These are phyloP conservation scores for Diversispora epigaea DNA, from an alignment of 192 early-diverging fungal genomes.

Conservation along the genomic window DNA sequence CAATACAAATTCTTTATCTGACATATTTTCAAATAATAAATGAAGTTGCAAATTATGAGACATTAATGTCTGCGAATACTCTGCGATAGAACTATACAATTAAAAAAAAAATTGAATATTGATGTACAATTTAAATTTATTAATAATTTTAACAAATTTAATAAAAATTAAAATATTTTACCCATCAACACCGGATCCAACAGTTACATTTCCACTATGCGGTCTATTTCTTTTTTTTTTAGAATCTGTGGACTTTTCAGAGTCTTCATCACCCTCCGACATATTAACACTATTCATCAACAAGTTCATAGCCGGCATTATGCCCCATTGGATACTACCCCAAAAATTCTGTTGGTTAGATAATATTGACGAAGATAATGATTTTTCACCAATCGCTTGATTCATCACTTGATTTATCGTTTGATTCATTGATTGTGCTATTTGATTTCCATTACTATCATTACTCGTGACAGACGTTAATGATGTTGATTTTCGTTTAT, in stretches of 20 bases:
- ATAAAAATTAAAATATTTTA: not conserved
- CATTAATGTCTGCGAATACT: slow-evolving; percentile 12
- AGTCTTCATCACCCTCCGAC: slow-evolving; percentile 1
- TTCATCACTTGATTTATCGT: too few species aligned
- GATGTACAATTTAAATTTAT: not conserved
- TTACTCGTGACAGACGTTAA: not conserved
- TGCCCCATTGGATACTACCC: slow-evolving; percentile 9
- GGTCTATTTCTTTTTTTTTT: slow-evolving; percentile 3
- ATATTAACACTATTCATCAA: slow-evolving; percentile 16
- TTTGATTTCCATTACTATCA: not conserved
- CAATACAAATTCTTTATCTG: slow-evolving; percentile 35
- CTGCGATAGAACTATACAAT: not conserved
- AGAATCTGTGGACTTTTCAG: not conserved
- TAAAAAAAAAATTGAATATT: not conserved
- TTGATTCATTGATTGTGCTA: not conserved
- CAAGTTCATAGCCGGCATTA: slow-evolving; percentile 20
- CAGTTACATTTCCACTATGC: not conserved
- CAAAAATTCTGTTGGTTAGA: slow-evolving; percentile 17
- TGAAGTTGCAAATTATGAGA: slow-evolving; percentile 29
- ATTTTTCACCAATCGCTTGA: not conserved
- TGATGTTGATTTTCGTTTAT: not conserved
- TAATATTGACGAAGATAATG: not conserved
- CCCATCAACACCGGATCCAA: slow-evolving; percentile 13
- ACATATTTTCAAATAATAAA: slow-evolving; percentile 29
- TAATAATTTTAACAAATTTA: not conserved